phyloP scores from a whole-genome alignment of 805 yeast species.

The Priceomyces fermenticarens region DNA sequence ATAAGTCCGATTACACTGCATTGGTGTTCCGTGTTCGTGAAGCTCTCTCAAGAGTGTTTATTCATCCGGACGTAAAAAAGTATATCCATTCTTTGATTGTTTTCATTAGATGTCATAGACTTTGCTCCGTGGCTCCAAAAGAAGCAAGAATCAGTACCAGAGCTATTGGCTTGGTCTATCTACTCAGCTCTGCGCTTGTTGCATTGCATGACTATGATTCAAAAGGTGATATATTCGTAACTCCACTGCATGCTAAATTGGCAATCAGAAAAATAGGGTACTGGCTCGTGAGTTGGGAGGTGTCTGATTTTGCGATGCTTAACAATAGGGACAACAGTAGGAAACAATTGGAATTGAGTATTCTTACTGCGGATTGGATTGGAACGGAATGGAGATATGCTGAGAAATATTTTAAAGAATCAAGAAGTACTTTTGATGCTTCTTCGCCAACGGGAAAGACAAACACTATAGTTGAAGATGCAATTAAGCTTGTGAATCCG shows the following conservation, averaged over 20 bases:
- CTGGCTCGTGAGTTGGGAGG: slow-evolving; percentile 45
- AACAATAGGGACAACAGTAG: slow-evolving; percentile 10
- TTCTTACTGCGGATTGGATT: slow-evolving; percentile 43
- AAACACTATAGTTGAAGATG: slow-evolving; percentile 37
- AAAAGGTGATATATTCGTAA: slow-evolving; percentile 20
- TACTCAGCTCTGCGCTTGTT: slow-evolving; percentile 26
- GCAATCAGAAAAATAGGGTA: slow-evolving; percentile 38
- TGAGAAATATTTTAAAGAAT: slow-evolving; percentile 21
- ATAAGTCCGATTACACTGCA: slow-evolving; percentile 1
- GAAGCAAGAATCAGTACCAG: slow-evolving; percentile 32
- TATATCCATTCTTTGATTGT: slow-evolving; percentile 37
- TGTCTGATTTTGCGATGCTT: slow-evolving; percentile 10
- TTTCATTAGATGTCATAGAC: slow-evolving; percentile 35
- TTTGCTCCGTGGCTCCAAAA: slow-evolving; percentile 36
- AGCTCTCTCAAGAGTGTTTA: slow-evolving; percentile 16
- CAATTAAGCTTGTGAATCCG: slow-evolving; percentile 29
- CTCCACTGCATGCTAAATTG: slow-evolving; percentile 37
- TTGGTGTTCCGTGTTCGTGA: slow-evolving; percentile 7
- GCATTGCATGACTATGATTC: slow-evolving; percentile 13
- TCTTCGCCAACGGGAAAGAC: slow-evolving; percentile 31
- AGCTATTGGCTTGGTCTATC: slow-evolving; percentile 26
- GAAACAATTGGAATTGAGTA: slow-evolving; percentile 24
- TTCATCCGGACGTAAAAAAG: slow-evolving; percentile 33
- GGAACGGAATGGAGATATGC: slow-evolving; percentile 39
- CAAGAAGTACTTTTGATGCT: slow-evolving; percentile 15